Evolutionary conservation across 2,329 filamentous ascomycete genomes (phyloP).

Genomic region (Leptographium flavum): DNA sequence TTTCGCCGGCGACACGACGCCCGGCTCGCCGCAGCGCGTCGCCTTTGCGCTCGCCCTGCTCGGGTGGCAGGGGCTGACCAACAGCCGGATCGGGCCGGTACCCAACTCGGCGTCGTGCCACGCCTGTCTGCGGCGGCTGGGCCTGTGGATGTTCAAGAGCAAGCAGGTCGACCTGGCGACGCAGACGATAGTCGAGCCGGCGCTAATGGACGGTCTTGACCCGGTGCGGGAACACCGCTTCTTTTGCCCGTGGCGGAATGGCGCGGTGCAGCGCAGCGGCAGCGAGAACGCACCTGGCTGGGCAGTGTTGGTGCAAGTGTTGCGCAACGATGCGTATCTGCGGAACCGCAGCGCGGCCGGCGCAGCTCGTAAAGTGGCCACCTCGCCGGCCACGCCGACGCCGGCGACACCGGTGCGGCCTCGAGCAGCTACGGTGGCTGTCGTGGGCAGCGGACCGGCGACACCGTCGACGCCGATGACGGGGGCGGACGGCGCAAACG

Average conservation of each 20-base stretch:
- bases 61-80: conserved; percentile 58
- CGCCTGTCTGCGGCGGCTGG: conserved; percentile 76
- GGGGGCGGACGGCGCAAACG: conserved; percentile 11
- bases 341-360: conserved; percentile 20
- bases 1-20: conserved; percentile 23
- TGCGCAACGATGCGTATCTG: conserved; percentile 45
- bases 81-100: conserved; percentile 40
- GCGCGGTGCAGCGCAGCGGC: conserved; percentile 40
- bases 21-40: conserved; percentile 33
- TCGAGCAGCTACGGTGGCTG: neutral
- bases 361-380: neutral
- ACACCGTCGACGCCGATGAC: conserved; percentile 5
- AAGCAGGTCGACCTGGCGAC: conserved; percentile 46
- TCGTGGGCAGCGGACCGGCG: neutral
- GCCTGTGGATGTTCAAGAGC: conserved; percentile 85
- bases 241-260: conserved; percentile 70
- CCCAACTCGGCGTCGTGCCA: conserved; percentile 67
- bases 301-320: conserved; percentile 36
- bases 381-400: conserved; percentile 10
- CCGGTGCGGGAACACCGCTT: conserved; percentile 61
- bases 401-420: conserved; percentile 6
- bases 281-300: conserved; percentile 33
- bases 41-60: conserved; percentile 57
- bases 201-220: conserved; percentile 54
- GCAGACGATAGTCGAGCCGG: conserved; percentile 36